Base-by-base conservation (phyloP, 1,284 basidiomycete species). In the Sporisorium sorghi region DNA sequence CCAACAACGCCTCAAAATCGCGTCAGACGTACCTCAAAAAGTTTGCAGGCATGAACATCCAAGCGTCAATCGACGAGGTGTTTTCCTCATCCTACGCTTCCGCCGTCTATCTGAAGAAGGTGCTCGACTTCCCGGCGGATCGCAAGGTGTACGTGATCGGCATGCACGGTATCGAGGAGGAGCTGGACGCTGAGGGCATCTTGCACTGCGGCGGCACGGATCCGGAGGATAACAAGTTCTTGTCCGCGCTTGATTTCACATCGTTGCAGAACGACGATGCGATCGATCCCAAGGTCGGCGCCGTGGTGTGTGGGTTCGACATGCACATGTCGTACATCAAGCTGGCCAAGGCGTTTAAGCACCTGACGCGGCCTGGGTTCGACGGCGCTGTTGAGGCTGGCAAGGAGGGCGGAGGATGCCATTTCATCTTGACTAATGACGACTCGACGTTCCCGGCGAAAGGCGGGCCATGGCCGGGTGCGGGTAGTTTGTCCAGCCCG, bases 71-170 rank as follows among this genome's bases (percentile, higher is more conserved):
- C 24, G 91, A 93, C 62, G 96, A 99, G 84, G 93, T 99, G 63
- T 97, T 93, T 80, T 94, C 95, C 49, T 98, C 94, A 8, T 94
- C 94, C 2, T 97, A 92, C 83, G 94, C 95, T 5, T 89, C 94
- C 7, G 95, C 96, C 2, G 91, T 95, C 11, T 98, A 98, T 85
- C 86, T 99, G 24, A 94, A 93, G 2, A 90, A 92, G 43, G 91
- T 97, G 19, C 87, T 97, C 76, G 91, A 93, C 73, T 88, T 97
- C 70, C 93, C 93, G 11, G 91, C 91, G 77, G 90, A 93, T 84
- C 93, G 97, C 87, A 94, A 93, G 85, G 95, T 97, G 8, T 99
- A 95, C 85, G 93, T 99, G 14, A 91, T 99, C 62, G 97, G 97
- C 2, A 93, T 94, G 90, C 85, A 88, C 43, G 95, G 95, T 0